Conservation (phyloP, 2,329 filamentous ascomycete genomes). For the Allantophomopsis cytisporea region DNA sequence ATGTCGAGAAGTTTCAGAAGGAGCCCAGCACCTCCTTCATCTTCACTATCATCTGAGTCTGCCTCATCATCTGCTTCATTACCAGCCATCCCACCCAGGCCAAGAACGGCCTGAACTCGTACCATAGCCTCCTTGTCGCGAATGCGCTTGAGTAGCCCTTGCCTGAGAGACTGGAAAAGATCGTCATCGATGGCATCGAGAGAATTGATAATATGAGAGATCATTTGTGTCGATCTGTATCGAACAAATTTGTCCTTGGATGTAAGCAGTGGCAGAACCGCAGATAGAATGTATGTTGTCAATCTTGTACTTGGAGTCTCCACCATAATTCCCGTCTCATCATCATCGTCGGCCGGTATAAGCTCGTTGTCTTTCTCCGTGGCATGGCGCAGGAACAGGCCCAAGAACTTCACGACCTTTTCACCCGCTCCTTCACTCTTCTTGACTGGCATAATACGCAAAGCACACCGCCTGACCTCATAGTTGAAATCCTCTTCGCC, state of each 20-base stretch:
- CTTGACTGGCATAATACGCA: slow-evolving; percentile 75
- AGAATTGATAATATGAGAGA: slow-evolving; percentile 85
- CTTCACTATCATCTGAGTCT: slow-evolving; percentile 58
- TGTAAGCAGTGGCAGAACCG: slow-evolving; percentile 61
- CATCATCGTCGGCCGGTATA: slow-evolving; percentile 44
- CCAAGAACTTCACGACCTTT: slow-evolving; percentile 71
- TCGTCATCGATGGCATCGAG: slow-evolving; percentile 88
- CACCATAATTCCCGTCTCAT: slow-evolving; percentile 56
- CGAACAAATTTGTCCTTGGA: slow-evolving; percentile 89
- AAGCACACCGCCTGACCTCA: slow-evolving; percentile 71
- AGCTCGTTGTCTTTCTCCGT: slow-evolving; percentile 60
- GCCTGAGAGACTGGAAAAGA: slow-evolving; percentile 68
- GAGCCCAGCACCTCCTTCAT: slow-evolving; percentile 54
- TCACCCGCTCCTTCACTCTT: slow-evolving; percentile 86
- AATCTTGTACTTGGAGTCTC: slow-evolving; percentile 79
- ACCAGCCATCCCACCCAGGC: slow-evolving; percentile 71
- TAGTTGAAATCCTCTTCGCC: slow-evolving; percentile 78
- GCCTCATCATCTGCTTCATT: slow-evolving; percentile 60
- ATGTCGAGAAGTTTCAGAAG: slow-evolving; percentile 76
- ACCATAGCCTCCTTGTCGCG: slow-evolving; percentile 92
- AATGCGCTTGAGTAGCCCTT: slow-evolving; percentile 70
- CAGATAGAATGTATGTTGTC: slow-evolving; percentile 58
- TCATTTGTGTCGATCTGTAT: slow-evolving; percentile 78
- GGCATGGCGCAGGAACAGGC: slow-evolving; percentile 68
- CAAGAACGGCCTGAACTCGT: slow-evolving; percentile 80